phyloP scores from a whole-genome alignment of 2,329 filamentous ascomycete genomes.

The Fusarium proliferatum region DNA sequence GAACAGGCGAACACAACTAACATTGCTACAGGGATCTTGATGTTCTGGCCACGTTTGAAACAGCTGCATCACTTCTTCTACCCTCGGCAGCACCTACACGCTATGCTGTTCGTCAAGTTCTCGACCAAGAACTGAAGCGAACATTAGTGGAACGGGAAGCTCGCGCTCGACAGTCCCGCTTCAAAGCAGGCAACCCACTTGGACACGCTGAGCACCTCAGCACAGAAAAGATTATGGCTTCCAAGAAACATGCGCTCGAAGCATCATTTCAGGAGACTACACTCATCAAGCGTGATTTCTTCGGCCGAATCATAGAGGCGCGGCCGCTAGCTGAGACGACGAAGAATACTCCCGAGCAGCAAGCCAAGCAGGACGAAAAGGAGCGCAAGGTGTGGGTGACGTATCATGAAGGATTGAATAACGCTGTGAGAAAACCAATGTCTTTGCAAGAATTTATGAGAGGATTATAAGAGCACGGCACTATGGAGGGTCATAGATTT shows the following conservation, averaged over 20 bases:
- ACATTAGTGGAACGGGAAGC: constrained; percentile 75
- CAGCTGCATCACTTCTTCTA: constrained; percentile 66
- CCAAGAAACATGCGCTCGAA: constrained; percentile 49
- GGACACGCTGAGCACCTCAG: constrained; percentile 41
- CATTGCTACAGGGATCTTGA: constrained; percentile 72
- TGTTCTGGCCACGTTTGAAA: constrained; percentile 78
- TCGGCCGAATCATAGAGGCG: constrained; percentile 75
- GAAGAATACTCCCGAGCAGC: constrained; percentile 50
- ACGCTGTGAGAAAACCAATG: constrained; percentile 90
- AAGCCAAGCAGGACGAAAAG: constrained; percentile 52
- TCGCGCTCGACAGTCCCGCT: constrained; percentile 73
- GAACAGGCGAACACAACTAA: constrained; percentile 16
- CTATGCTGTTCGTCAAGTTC: constrained; percentile 92
- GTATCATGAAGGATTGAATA: constrained; percentile 90
- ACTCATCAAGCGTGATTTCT: constrained; percentile 81
- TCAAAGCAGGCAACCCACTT: constrained; percentile 60
- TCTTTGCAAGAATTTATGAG: constrained; percentile 82
- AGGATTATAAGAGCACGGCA: constrained; percentile 60
- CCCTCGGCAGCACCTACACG: constrained; percentile 77
- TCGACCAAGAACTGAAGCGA: constrained; percentile 89
- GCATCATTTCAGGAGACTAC: constrained; percentile 51
- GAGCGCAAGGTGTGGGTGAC: constrained; percentile 82
- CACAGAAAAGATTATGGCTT: constrained; percentile 51
- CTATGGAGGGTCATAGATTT: background rate
- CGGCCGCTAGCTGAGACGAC: constrained; percentile 55